Conservation (phyloP, 176 grass and related monocot species). For the Stipa capillata region DNA sequence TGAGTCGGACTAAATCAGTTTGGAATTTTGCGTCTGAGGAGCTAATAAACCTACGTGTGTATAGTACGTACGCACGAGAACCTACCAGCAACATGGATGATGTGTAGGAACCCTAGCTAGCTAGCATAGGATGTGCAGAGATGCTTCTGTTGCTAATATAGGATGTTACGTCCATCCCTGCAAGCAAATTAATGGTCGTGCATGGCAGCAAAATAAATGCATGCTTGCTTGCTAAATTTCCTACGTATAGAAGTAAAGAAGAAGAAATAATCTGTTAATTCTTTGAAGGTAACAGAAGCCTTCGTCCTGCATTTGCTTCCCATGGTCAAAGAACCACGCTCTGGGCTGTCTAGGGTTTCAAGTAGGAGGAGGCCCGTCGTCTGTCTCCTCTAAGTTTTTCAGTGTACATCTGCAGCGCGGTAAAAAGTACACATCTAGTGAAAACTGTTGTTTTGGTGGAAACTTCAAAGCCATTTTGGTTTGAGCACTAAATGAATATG, state of each 20-base stretch:
- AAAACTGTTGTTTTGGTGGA: background rate
- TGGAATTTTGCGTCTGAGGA: background rate
- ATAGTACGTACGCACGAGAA: too few relatives aligned
- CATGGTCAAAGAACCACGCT: background rate
- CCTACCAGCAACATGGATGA: too few relatives aligned
- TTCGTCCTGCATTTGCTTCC: too few relatives aligned
- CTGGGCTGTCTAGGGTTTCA: background rate
- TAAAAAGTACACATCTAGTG: background rate
- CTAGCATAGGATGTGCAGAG: background rate
- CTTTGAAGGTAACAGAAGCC: background rate
- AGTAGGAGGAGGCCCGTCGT: background rate
- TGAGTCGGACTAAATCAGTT: background rate
- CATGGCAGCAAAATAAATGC: conserved; percentile 7
- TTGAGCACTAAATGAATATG: background rate
- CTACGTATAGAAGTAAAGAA: background rate
- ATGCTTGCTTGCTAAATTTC: background rate
- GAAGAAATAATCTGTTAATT: background rate
- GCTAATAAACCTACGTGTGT: too few relatives aligned
- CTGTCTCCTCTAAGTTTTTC: background rate
- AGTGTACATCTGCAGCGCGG: background rate
- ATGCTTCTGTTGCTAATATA: background rate
- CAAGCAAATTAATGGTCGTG: too few relatives aligned
- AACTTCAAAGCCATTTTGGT: background rate
- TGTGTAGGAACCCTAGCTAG: background rate
- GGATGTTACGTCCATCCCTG: conserved; percentile 12